These are phyloP conservation scores for Penicillium paneum DNA, from an alignment of 2,329 filamentous ascomycete genomes.

Conservation along the genomic window DNA sequence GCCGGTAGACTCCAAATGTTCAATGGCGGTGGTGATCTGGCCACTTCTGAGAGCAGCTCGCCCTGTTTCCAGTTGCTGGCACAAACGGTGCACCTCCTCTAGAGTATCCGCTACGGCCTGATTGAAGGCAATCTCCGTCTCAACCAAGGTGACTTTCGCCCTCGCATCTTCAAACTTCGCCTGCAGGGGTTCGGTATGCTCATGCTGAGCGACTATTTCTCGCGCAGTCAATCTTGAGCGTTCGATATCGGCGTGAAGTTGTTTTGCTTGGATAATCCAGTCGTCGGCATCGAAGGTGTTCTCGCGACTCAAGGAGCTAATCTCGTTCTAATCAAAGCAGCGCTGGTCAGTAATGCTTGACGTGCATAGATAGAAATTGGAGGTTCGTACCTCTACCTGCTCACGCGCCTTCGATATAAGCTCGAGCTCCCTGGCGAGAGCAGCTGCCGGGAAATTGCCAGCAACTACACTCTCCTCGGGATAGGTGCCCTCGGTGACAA, in stretches of 20 bases:
- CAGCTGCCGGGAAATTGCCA: slow-evolving; percentile 49
- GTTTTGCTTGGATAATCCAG: slow-evolving; percentile 82
- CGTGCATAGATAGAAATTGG: background rate
- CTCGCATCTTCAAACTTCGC: slow-evolving; percentile 61
- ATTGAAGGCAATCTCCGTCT: slow-evolving; percentile 60
- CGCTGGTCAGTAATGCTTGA: slow-evolving; percentile 8
- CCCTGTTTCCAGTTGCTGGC: slow-evolving; percentile 47
- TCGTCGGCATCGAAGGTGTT: slow-evolving; percentile 75
- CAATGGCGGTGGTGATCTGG: slow-evolving; percentile 48
- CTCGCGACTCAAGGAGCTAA: slow-evolving; percentile 72
- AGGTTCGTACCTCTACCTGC: slow-evolving; percentile 49
- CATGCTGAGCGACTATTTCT: slow-evolving; percentile 74
- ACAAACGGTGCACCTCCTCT: slow-evolving; percentile 52
- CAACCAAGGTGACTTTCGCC: slow-evolving; percentile 54
- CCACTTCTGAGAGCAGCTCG: slow-evolving; percentile 46
- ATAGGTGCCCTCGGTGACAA: slow-evolving; percentile 56
- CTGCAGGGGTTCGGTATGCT: slow-evolving; percentile 63
- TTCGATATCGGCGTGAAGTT: slow-evolving; percentile 80
- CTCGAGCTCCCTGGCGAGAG: slow-evolving; percentile 50
- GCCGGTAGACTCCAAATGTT: slow-evolving; percentile 47
- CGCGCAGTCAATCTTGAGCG: slow-evolving; percentile 74
- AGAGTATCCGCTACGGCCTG: slow-evolving; percentile 51
- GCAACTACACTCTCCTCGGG: slow-evolving; percentile 57
- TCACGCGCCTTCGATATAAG: slow-evolving; percentile 52
- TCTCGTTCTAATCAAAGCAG: slow-evolving; percentile 56